Base-by-base conservation (phyloP, 331 rosid species). In the Quercus lobata region DNA sequence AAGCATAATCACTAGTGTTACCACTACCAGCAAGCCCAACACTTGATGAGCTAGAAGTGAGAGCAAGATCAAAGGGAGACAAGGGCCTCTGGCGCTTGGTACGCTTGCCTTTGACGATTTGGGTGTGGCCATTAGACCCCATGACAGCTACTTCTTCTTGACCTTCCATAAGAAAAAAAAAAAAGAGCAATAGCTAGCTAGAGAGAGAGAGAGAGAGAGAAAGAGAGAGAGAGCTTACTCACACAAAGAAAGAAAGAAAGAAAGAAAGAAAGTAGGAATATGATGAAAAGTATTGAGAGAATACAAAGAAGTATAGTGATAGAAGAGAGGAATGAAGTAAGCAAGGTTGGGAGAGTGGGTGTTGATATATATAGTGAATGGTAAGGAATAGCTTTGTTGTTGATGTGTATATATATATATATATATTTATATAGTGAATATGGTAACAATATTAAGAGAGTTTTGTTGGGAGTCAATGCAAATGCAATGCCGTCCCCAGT, bases 1-100 rank as follows among this genome's bases (percentile, higher is more conserved):
- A 90, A 6, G 82, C 91, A 2, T 69, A 84, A 14, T 77, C 91
- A 4, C 88, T 63, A 2, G 14, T 9, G 12, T 41, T 41, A 41
- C 49, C 49, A 53, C 88, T 63, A 6, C 22, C 32, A 9, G 22
- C 71, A 30, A 8, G 6, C 2, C 44, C 41, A 29, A 34, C 78
- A 4, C 61, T 90, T 0, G 97, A 90, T 5, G 97, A 90, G 70
- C 90, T 89, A 1, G 90, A 91, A n/a, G 89, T 70, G 16, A 85
- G 41, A 52, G 81, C n/a, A 8, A 76, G 82, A 0, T 58, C 78
- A 21, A 21, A 57, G 18, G 97, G 89, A 5, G 90, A 83, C 72
- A 35, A 27, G 14, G 82, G 83, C 71, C 86, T 84, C 7, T 73
- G 86, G 63, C 97, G 88, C 84, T 90, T 96, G 34, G 85, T 90